A percentile compares a stretch with the other conserved stretches of the same genome.
phyloP scores from a whole-genome alignment of 345 rosid species.

The Adansonia digitata region DNA sequence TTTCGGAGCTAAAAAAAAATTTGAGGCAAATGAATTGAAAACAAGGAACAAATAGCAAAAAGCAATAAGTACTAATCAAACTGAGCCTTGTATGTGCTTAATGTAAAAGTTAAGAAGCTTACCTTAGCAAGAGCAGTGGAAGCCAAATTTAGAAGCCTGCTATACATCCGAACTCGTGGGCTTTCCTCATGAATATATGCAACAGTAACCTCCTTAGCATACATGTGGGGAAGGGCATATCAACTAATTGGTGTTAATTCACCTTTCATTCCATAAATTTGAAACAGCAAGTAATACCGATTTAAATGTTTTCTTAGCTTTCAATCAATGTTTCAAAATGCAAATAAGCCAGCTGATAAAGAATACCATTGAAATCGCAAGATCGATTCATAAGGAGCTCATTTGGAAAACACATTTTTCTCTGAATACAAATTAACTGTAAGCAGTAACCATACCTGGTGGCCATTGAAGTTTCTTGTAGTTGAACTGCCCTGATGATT shows the following conservation, averaged over 20 bases:
- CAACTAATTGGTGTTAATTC: slow-evolving; percentile 3
- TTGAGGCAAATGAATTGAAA: no score
- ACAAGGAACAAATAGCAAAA: no score
- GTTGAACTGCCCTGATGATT: slow-evolving; percentile 31
- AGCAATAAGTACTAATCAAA: no score
- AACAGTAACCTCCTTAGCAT: slow-evolving; percentile 29
- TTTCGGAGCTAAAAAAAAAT: background rate
- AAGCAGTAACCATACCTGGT: slow-evolving; percentile 40
- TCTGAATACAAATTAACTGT: background rate
- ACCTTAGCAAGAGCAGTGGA: slow-evolving; percentile 69
- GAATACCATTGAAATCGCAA: background rate
- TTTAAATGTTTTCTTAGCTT: background rate
- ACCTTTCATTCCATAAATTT: background rate
- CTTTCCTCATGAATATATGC: slow-evolving; percentile 24
- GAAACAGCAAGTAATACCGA: background rate
- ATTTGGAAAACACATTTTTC: background rate
- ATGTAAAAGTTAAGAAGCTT: slow-evolving; percentile 17
- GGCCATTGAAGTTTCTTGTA: slow-evolving; percentile 16
- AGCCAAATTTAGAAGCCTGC: slow-evolving; percentile 64
- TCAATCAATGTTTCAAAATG: background rate
- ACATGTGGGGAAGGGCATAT: slow-evolving; percentile 7
- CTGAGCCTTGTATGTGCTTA: background rate
- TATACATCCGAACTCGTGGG: slow-evolving; percentile 57
- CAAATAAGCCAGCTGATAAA: no score
- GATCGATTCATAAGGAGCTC: no score